Evolutionary conservation across 257 asterid species (phyloP).

Genomic region (Vinca minor): DNA sequence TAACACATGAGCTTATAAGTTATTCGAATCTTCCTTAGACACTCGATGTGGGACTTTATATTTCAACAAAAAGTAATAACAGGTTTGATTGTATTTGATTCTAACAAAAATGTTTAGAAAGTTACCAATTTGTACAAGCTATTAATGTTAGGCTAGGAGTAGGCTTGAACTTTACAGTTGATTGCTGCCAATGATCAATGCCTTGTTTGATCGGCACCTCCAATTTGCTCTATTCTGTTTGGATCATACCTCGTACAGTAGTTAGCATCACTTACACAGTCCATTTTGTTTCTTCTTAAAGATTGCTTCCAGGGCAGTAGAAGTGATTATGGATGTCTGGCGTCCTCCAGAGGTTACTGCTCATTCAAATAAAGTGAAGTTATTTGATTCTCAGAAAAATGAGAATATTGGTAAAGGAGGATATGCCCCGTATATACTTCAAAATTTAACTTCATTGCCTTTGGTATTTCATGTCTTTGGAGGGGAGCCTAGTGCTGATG

Average conservation of each 20-base stretch:
- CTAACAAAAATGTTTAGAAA: neutral
- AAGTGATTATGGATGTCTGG: conserved; percentile 60
- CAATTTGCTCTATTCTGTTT: neutral
- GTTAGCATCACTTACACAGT: conserved; percentile 1
- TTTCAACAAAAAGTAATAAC: neutral
- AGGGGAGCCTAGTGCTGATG: conserved; percentile 44
- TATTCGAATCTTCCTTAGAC: too few species aligned
- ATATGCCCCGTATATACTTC: conserved; percentile 84
- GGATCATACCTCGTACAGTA: neutral
- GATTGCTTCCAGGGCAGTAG: conserved; percentile 65
- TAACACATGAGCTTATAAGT: too few species aligned
- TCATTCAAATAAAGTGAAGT: conserved; percentile 30
- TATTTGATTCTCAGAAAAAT: conserved; percentile 34
- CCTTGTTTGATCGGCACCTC: neutral
- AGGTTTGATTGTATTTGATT: neutral
- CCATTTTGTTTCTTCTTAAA: conserved; percentile 24
- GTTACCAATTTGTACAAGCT: neutral
- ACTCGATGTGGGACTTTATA: too few species aligned
- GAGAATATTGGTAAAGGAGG: conserved; percentile 47
- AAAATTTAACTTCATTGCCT: conserved; percentile 82
- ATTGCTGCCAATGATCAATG: neutral
- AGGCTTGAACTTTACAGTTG: neutral
- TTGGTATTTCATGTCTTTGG: conserved; percentile 51
- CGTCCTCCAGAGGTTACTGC: conserved; percentile 27
- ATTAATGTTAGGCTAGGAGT: neutral